Evolutionary conservation across 441 rosid species (phyloP).

Genomic region (Hura crepitans): DNA sequence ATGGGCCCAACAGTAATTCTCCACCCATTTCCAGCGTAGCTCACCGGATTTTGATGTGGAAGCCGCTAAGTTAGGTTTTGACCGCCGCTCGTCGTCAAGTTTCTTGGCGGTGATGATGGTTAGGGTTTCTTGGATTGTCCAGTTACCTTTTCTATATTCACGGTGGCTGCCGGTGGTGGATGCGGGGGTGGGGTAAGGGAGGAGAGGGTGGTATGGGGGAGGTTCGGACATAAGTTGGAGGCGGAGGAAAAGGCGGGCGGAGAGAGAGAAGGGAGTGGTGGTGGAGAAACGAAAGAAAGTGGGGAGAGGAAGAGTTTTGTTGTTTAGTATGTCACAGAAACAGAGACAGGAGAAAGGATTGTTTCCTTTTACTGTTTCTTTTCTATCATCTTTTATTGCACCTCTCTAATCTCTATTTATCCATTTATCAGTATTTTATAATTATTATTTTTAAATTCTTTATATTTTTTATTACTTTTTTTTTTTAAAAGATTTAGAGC

Average conservation of each 20-base stretch:
- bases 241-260: not conserved
- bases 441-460: no score
- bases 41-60: constrained; percentile 31
- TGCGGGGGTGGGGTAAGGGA: constrained; percentile 11
- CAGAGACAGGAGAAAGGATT: constrained; percentile 20
- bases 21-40: constrained; percentile 53
- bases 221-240: constrained; percentile 32
- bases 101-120: constrained; percentile 42
- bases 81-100: constrained; percentile 46
- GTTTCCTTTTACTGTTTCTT: constrained; percentile 17
- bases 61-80: constrained; percentile 17
- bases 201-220: constrained; percentile 18
- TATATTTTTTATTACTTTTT: no score
- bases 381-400: not conserved
- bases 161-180: constrained; percentile 22
- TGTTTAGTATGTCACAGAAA: constrained; percentile 24
- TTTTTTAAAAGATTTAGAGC: no score
- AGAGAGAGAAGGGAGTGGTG: not conserved
- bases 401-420: no score
- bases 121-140: constrained; percentile 48
- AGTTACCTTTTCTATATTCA: constrained; percentile 45
- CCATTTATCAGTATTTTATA: no score
- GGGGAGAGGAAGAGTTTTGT: constrained; percentile 17
- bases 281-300: not conserved
- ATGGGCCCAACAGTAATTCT: constrained; percentile 48